Conservation (phyloP, 2,329 filamentous ascomycete species). For the Fusarium tupiense region DNA sequence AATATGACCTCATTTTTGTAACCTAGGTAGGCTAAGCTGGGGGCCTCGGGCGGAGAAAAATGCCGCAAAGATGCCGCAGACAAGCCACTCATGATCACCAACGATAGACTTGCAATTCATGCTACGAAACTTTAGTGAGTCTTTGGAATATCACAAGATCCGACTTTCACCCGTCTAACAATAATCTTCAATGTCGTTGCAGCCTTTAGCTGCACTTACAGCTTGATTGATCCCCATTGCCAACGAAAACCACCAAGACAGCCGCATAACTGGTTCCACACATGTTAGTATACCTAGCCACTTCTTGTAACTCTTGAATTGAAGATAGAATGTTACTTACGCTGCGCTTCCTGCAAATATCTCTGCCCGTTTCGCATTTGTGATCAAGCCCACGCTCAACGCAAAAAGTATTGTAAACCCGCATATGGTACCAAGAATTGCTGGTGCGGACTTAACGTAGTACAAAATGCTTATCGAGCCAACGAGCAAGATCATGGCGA, state of each 20-base stretch:
- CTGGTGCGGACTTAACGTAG: background rate
- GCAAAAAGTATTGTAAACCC: background rate
- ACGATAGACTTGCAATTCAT: background rate
- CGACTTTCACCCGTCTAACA: background rate
- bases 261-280: background rate
- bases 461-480: background rate
- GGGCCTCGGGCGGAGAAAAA: background rate
- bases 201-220: background rate
- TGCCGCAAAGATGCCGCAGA: background rate
- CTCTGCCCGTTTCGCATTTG: constrained; percentile 5
- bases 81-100: background rate
- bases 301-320: fast-evolving
- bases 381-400: constrained; percentile 1
- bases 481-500: background rate
- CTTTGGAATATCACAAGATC: fast-evolving
- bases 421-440: constrained; percentile 11
- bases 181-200: no score
- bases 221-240: background rate
- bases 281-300: background rate
- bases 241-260: background rate
- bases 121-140: fast-evolving
- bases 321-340: background rate
- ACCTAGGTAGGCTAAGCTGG: background rate
- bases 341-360: constrained; percentile 19
- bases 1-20: background rate